These are phyloP conservation scores for Antarctomyces pellizariae DNA, from an alignment of 495 filamentous ascomycete species.

Conservation along the genomic window DNA sequence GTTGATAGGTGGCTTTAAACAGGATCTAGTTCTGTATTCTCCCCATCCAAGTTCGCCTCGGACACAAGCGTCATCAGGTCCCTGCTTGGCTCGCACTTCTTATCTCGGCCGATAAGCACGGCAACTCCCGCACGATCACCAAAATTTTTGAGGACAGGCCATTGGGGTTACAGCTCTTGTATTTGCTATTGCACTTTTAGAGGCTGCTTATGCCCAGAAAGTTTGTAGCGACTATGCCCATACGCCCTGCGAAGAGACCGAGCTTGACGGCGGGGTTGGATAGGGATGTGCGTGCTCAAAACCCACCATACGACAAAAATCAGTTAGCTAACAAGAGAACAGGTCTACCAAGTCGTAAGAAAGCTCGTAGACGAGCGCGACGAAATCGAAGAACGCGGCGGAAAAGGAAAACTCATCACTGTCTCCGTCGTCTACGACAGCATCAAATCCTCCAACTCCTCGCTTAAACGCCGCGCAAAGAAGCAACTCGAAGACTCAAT, in stretches of 20 bases:
- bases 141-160: too few relatives aligned
- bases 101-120: too few relatives aligned
- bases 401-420: slow-evolving; percentile 24
- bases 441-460: slow-evolving; percentile 69
- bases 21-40: too few relatives aligned
- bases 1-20: too few relatives aligned
- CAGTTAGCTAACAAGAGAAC: slow-evolving; percentile 1
- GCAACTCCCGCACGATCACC: too few relatives aligned
- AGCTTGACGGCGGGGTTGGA: slow-evolving; percentile 30
- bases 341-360: slow-evolving; percentile 54
- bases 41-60: too few relatives aligned
- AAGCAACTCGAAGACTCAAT: slow-evolving; percentile 63
- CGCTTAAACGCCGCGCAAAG: slow-evolving; percentile 57
- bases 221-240: too few relatives aligned
- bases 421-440: slow-evolving; percentile 43
- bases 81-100: too few relatives aligned
- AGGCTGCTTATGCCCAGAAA: too few relatives aligned
- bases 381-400: slow-evolving; percentile 19
- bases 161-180: too few relatives aligned
- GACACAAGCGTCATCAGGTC: too few relatives aligned
- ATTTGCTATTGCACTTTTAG: too few relatives aligned
- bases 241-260: slow-evolving; percentile 14
- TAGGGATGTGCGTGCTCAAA: slow-evolving; percentile 23
- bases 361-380: slow-evolving; percentile 44
- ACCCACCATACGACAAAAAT: background rate